Conservation (phyloP, 345 rosid genomes). For the Rubroshorea leprosula region DNA sequence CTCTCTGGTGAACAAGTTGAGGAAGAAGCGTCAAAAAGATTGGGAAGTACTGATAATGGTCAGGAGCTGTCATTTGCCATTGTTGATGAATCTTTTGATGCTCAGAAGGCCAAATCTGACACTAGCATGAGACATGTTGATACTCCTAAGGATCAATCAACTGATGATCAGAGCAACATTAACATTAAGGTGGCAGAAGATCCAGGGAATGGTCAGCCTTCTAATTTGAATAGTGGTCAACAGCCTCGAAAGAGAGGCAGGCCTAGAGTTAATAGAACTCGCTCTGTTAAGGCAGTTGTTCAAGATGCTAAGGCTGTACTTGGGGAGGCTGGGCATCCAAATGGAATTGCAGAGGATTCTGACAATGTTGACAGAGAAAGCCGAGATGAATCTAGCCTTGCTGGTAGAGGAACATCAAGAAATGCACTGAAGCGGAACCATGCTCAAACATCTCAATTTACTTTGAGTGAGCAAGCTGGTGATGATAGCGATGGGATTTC, state of each 20-base stretch:
- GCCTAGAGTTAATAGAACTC: constrained; percentile 54
- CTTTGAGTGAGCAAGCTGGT: constrained; percentile 52
- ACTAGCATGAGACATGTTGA: constrained; percentile 39
- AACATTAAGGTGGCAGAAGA: constrained; percentile 39
- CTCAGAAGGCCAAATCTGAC: constrained; percentile 37
- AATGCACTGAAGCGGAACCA: constrained; percentile 61
- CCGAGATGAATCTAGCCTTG: constrained; percentile 46
- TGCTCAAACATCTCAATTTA: constrained; percentile 41
- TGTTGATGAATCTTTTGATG: constrained; percentile 37
- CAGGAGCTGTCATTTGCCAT: constrained; percentile 36
- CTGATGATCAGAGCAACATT: constrained; percentile 48
- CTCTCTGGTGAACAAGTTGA: constrained; percentile 27
- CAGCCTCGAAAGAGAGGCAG: constrained; percentile 46
- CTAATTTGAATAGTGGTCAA: constrained; percentile 35
- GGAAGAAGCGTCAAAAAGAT: constrained; percentile 32
- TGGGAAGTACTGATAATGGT: constrained; percentile 27
- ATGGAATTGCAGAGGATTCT: constrained; percentile 46
- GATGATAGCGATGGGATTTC: constrained; percentile 65
- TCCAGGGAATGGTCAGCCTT: constrained; percentile 47
- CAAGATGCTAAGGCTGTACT: constrained; percentile 65
- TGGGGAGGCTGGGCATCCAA: constrained; percentile 50
- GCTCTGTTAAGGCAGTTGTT: constrained; percentile 71
- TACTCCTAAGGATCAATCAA: constrained; percentile 35
- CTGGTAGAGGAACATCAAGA: constrained; percentile 41
- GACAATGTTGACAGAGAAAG: constrained; percentile 40